These are phyloP conservation scores for Theobroma grandiflorum DNA, from an alignment of 441 rosid genomes.

Conservation along the genomic window DNA sequence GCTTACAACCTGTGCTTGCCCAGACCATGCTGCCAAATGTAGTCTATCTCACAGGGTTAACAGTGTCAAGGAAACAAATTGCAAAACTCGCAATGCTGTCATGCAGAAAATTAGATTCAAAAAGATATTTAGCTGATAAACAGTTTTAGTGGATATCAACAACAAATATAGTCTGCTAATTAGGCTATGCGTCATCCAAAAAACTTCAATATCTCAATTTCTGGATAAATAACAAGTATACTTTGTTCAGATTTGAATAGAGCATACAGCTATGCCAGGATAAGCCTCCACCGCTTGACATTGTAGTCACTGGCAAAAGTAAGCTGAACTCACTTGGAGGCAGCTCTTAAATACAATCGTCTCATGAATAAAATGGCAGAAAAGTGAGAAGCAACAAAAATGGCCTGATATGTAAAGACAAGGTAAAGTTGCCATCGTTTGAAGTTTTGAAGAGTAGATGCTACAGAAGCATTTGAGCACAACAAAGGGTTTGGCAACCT, in stretches of 20 bases:
- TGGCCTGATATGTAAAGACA: not conserved
- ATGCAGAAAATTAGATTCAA: not conserved
- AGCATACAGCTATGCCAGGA: not conserved
- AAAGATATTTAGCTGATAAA: not conserved
- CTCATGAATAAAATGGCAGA: too few relatives aligned
- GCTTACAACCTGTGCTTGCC: conserved; percentile 72
- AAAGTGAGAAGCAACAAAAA: not conserved
- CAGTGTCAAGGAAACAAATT: conserved; percentile 53
- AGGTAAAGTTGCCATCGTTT: not conserved
- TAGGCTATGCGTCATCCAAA: not conserved
- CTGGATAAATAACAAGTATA: not conserved
- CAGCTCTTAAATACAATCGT: not conserved
- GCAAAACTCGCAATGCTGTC: not conserved
- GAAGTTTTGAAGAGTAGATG: not conserved
- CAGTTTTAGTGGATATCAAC: not conserved
- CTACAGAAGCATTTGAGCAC: not conserved
- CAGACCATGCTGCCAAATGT: conserved; percentile 98
- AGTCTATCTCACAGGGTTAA: conserved; percentile 49
- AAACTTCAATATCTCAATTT: not conserved
- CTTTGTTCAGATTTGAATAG: not conserved
- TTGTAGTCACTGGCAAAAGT: not conserved
- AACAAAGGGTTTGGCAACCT: not conserved
- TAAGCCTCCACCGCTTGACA: not conserved
- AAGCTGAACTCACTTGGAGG: not conserved
- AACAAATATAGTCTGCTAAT: not conserved